Base-by-base conservation (phyloP, 208 protist species). In the Wallacemonas sp. region DNA sequence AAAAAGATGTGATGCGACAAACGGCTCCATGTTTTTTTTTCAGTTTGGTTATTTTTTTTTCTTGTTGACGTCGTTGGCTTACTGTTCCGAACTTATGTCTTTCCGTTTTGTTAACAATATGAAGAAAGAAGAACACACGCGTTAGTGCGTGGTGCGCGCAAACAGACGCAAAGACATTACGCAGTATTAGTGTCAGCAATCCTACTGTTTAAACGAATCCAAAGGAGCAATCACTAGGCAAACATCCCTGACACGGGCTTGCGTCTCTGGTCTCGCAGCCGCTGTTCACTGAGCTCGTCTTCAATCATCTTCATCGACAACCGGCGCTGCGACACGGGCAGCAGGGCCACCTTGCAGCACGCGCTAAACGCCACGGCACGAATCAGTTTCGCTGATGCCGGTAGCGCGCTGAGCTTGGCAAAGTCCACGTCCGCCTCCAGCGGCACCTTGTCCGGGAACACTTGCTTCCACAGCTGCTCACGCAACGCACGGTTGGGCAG, bases 231-330 rank as follows among this genome's bases (percentile, higher is more conserved):
- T 44, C 5, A 45, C n/a, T 77, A 94, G 17, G 77, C 84, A 42
- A 92, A 94, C 88, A 94, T 94, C 2, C 61, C 53, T n/a, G 58
- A 60, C 14, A 65, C 51, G 4, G 89, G 74, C 9, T 74, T 62
- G 6, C 74, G 59, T 12, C 71, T 53, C 19, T 73, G 77, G 55
- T 95, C 86, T 27, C 72, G 80, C 47, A 79, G 26, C 17, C 78
- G 27, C 19, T 73, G 62, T 31, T 49, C 62, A 26, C 86, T 79
- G 31, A 91, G 27, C 72, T 92, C 88, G 2, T 83, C 72, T 21
- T 75, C 49, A 17, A 96, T 81, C 62, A 91, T 79, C 34, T 82
- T 67, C 75, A 88, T 93, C 24, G 83, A 86, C 31, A 96, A 60
- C n/a, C 55, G 42, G 4, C 85, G 79, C 51, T 74, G 58, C 19